Conservation (phyloP, 345 rosid genomes). For the sweet orange (Citrus sinensis) region DNA sequence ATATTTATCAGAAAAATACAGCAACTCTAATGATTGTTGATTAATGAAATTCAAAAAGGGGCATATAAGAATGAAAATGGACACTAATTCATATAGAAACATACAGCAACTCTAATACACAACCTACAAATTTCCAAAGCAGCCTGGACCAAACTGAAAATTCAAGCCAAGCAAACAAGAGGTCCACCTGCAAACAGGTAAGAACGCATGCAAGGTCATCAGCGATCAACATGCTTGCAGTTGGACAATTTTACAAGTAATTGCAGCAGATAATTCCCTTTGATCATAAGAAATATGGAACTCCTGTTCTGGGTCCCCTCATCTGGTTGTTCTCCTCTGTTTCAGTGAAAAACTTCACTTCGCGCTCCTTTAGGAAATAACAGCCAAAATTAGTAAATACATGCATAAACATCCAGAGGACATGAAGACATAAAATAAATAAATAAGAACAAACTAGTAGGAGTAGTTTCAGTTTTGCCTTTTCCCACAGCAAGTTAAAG, state of each 20-base stretch:
- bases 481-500: background rate
- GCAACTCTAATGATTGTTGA: background rate
- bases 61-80: background rate
- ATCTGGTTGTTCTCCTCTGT: slow-evolving; percentile 99
- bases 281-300: slow-evolving; percentile 84
- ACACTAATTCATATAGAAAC: slow-evolving; percentile 14
- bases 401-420: background rate
- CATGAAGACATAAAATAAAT: background rate
- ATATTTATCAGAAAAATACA: background rate
- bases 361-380: slow-evolving; percentile 67
- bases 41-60: slow-evolving; percentile 2
- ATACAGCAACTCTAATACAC: slow-evolving; percentile 21
- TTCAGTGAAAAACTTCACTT: slow-evolving; percentile 95
- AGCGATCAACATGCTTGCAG: slow-evolving; percentile 5
- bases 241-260: slow-evolving; percentile 25
- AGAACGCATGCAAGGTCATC: slow-evolving; percentile 9
- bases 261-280: slow-evolving; percentile 5
- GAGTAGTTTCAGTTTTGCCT: background rate
- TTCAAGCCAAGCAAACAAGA: slow-evolving; percentile 12
- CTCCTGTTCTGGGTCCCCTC: slow-evolving; percentile 99
- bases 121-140: slow-evolving; percentile 18
- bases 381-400: background rate
- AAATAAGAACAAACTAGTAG: background rate
- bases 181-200: slow-evolving; percentile 25
- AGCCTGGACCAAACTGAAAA: slow-evolving; percentile 21